Percentiles rank a stretch among this genome's conserved stretches.
phyloP scores from a whole-genome alignment of 2,329 filamentous ascomycete genomes.

The Pseudohalonectria lignicola region DNA sequence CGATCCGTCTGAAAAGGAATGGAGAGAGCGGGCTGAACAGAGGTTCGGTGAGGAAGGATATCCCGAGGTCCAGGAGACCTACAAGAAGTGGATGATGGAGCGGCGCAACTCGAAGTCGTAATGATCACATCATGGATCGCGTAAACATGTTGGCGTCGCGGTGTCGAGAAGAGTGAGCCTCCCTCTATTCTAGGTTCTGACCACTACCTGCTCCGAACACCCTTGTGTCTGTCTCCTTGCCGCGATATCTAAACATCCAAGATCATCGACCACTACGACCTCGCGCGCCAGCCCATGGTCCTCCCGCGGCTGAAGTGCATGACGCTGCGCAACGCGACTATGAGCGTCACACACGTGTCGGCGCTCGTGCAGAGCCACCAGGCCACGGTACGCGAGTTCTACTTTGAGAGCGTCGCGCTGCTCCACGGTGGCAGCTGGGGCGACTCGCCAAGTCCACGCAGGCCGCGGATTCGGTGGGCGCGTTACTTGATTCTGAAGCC shows the following conservation, averaged over 20 bases:
- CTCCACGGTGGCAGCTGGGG: constrained; percentile 64
- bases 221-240: too few relatives aligned
- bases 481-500: too few relatives aligned
- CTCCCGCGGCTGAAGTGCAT: constrained; percentile 61
- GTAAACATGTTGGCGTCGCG: neutral
- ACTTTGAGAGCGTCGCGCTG: constrained; percentile 67
- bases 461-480: too few relatives aligned
- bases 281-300: constrained; percentile 41
- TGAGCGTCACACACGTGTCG: constrained; percentile 61
- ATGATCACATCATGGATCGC: neutral
- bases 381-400: constrained; percentile 60
- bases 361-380: constrained; percentile 58
- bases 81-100: neutral
- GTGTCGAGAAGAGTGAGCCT: neutral
- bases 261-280: too few relatives aligned
- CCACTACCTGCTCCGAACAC: too few relatives aligned
- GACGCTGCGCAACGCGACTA: constrained; percentile 59
- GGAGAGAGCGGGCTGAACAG: neutral
- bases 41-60: neutral
- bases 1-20: neutral
- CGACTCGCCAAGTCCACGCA: too few relatives aligned
- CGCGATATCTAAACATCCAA: too few relatives aligned
- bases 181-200: neutral
- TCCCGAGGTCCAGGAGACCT: neutral
- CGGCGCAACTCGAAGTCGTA: neutral